Conservation (phyloP, 1,284 basidiomycete species). For the Wallemia hederae region DNA sequence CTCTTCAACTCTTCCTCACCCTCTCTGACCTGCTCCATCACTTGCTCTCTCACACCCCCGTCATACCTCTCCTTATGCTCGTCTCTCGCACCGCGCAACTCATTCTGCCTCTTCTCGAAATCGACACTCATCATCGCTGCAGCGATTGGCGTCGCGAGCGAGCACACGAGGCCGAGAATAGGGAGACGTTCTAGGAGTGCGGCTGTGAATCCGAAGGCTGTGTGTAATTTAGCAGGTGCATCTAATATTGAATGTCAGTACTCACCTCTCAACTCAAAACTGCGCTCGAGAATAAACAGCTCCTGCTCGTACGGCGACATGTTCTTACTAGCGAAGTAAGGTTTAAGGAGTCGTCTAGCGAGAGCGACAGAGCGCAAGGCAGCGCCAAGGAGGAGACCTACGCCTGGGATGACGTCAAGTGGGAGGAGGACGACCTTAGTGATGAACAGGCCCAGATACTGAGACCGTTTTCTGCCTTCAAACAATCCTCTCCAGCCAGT, state of each 20-base stretch:
- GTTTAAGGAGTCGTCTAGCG: constrained; percentile 30
- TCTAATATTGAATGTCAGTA: constrained; percentile 2
- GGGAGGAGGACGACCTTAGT: neutral
- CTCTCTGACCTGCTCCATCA: too few relatives aligned
- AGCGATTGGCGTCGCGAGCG: constrained; percentile 53
- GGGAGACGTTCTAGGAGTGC: constrained; percentile 47
- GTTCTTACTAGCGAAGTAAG: constrained; percentile 54
- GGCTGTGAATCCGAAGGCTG: constrained; percentile 53
- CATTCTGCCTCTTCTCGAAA: constrained; percentile 48
- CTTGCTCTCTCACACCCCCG: too few relatives aligned
- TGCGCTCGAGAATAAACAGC: constrained; percentile 53
- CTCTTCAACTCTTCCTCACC: too few relatives aligned
- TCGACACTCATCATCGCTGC: constrained; percentile 75
- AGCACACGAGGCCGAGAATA: constrained; percentile 44
- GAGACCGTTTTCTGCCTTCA: neutral
- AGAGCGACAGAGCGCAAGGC: constrained; percentile 37
- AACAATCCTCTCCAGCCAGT: neutral
- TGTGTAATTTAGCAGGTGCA: neutral
- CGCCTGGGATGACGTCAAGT: neutral
- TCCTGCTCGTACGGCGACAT: constrained; percentile 39
- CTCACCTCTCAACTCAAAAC: constrained; percentile 51
- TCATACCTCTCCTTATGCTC: neutral
- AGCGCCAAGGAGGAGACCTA: constrained; percentile 23
- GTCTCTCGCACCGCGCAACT: constrained; percentile 16
- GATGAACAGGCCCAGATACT: neutral